Evolutionary conservation across 805 yeast genomes (phyloP).

Genomic region (Debaryomyces prosopidis): DNA sequence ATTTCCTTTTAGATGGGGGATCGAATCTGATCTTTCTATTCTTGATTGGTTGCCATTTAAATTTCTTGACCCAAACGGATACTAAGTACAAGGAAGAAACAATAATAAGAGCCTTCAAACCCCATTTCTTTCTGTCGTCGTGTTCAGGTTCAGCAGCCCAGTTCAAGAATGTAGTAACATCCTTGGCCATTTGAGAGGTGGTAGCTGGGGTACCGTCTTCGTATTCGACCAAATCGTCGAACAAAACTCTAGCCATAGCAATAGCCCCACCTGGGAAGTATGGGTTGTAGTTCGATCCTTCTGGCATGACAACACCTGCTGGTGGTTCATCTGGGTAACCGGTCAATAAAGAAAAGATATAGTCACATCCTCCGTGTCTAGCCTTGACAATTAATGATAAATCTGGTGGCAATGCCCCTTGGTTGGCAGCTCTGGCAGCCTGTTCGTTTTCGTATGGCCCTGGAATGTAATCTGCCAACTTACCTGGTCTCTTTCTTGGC

Average conservation of each 20-base stretch:
- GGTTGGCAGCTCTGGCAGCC: conserved; percentile 99
- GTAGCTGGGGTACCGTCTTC: conserved; percentile 99
- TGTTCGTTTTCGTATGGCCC: conserved; percentile 97
- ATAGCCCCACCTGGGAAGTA: conserved; percentile 99
- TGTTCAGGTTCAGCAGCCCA: conserved; percentile 99
- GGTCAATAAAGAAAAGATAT: conserved; percentile 90
- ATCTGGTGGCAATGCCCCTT: conserved; percentile 99
- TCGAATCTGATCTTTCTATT: conserved; percentile 89
- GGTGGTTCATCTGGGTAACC: conserved; percentile 99
- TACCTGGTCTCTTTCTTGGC: conserved; percentile 98
- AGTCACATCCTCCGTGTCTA: conserved; percentile 97
- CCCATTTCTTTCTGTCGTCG: conserved; percentile 95
- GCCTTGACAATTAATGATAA: conserved; percentile 96
- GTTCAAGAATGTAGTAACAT: conserved; percentile 91
- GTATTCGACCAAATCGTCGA: conserved; percentile 95
- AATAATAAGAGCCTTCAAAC: conserved; percentile 87
- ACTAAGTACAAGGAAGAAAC: conserved; percentile 76
- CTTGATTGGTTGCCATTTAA: conserved; percentile 97
- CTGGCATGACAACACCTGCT: conserved; percentile 91
- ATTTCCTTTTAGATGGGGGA: conserved; percentile 57
- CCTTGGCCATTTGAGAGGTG: conserved; percentile 99
- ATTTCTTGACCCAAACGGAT: conserved; percentile 91
- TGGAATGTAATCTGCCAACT: conserved; percentile 92
- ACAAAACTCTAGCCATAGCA: conserved; percentile 98
- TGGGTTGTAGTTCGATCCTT: conserved; percentile 97